Evolutionary conservation across 1,284 basidiomycete species (phyloP).

Genomic region (Cutaneotrichosporon sp.): DNA sequence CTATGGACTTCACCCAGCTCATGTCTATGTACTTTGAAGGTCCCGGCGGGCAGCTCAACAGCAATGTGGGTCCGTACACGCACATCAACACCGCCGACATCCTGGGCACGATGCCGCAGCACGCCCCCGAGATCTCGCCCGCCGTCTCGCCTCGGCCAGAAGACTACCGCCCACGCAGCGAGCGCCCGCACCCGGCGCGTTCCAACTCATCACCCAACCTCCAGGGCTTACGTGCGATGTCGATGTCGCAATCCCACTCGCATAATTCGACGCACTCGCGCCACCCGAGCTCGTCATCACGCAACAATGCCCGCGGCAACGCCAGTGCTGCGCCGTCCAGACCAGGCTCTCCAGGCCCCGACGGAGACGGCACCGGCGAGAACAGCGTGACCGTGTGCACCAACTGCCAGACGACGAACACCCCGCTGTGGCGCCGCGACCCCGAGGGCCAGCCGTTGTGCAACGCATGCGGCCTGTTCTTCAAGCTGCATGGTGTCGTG

Average conservation of each 20-base stretch:
- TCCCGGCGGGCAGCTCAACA: constrained; percentile 5
- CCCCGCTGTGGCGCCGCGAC: constrained; percentile 89
- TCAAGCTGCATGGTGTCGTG: constrained; percentile 91
- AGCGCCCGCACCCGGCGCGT: constrained; percentile 33
- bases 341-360: constrained; percentile 6
- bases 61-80: constrained; percentile 56
- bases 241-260: not conserved
- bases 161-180: constrained; percentile 28
- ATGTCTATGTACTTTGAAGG: constrained; percentile 47
- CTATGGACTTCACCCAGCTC: constrained; percentile 48
- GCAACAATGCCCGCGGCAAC: not conserved
- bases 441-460: constrained; percentile 92
- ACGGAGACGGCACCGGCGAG: constrained; percentile 35
- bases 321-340: not conserved
- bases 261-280: not conserved
- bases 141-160: constrained; percentile 29
- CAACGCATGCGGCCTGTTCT: constrained; percentile 84
- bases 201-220: constrained; percentile 48
- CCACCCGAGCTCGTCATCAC: not conserved
- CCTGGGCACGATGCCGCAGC: constrained; percentile 40
- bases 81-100: constrained; percentile 85
- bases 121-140: constrained; percentile 1
- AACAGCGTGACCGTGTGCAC: constrained; percentile 80
- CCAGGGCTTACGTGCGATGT: constrained; percentile 23
- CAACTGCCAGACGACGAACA: constrained; percentile 93